These are phyloP conservation scores for Paracoccidioides brasiliensis DNA, from an alignment of 2,329 filamentous ascomycete species.

Conservation along the genomic window DNA sequence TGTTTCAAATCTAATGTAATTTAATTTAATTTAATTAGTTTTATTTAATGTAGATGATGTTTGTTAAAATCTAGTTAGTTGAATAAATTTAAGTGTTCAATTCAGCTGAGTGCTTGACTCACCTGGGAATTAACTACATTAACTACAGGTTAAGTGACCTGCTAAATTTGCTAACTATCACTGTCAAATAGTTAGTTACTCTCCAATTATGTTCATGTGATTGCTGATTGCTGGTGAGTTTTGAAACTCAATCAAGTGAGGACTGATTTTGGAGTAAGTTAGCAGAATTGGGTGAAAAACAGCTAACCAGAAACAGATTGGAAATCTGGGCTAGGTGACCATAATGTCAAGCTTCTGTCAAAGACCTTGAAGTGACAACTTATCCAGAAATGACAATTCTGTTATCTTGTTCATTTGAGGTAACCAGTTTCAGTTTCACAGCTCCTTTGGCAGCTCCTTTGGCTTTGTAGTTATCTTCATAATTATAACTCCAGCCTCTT, in stretches of 20 bases:
- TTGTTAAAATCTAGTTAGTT: no score
- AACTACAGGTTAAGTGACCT: no score
- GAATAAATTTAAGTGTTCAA: no score
- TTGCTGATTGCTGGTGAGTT: constrained; percentile 19
- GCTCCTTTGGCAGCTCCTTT: constrained; percentile 22
- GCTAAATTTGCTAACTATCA: not conserved
- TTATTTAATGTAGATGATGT: no score
- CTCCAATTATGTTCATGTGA: constrained; percentile 21
- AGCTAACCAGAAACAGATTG: not conserved
- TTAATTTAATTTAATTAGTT: no score
- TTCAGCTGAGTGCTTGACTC: no score
- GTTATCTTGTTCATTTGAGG: not conserved
- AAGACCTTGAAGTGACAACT: constrained; percentile 3
- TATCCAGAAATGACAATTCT: not conserved
- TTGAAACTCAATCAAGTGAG: not conserved
- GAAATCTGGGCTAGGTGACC: not conserved
- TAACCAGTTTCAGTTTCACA: constrained; percentile 3
- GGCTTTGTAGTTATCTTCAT: constrained; percentile 19
- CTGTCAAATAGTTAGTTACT: constrained; percentile 11
- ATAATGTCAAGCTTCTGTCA: not conserved
- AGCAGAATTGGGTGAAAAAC: not conserved
- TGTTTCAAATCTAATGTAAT: no score
- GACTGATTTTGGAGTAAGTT: not conserved
- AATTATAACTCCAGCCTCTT: constrained; percentile 22
- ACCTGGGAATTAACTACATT: no score